A percentile compares a stretch with the other conserved stretches of the same genome.
These are phyloP conservation scores for Suillus luteus DNA, from an alignment of 768 basidiomycete species.

Conservation along the genomic window DNA sequence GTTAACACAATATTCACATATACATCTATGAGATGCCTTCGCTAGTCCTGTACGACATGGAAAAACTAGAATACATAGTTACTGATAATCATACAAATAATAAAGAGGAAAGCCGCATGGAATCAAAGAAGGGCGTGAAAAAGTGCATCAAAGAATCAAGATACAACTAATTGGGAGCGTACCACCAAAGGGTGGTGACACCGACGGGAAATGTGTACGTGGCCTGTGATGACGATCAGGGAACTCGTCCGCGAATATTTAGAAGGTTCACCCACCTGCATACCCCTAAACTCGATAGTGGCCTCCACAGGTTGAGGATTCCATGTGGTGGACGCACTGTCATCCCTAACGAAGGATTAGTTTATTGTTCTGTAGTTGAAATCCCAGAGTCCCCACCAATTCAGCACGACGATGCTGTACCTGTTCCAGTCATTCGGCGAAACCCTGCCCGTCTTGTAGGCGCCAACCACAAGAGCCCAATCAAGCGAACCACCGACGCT, in stretches of 20 bases:
- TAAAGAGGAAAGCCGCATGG: neutral
- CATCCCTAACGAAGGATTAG: slow-evolving; percentile 39
- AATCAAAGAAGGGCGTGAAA: neutral
- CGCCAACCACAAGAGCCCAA: slow-evolving; percentile 65
- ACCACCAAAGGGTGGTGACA: slow-evolving; percentile 60
- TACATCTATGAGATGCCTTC: neutral
- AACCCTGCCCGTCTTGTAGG: slow-evolving; percentile 61
- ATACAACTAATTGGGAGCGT: slow-evolving; percentile 25
- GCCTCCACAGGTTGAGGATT: slow-evolving; percentile 54
- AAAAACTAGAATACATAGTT: neutral
- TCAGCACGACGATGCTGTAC: slow-evolving; percentile 74
- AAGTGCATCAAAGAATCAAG: neutral
- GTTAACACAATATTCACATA: neutral
- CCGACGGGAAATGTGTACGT: slow-evolving; percentile 80
- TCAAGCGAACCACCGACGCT: slow-evolving; percentile 55
- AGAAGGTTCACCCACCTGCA: slow-evolving; percentile 45
- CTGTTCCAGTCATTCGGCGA: slow-evolving; percentile 57
- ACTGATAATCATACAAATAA: neutral
- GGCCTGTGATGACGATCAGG: slow-evolving; percentile 42
- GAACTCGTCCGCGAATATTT: slow-evolving; percentile 5
- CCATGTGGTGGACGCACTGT: slow-evolving; percentile 51
- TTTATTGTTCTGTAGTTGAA: neutral
- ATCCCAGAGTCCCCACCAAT: slow-evolving; percentile 44
- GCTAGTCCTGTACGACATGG: neutral
- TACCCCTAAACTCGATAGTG: slow-evolving; percentile 65